Conservation (phyloP, 495 filamentous ascomycete species). For the Daldinia vernicosa region DNA sequence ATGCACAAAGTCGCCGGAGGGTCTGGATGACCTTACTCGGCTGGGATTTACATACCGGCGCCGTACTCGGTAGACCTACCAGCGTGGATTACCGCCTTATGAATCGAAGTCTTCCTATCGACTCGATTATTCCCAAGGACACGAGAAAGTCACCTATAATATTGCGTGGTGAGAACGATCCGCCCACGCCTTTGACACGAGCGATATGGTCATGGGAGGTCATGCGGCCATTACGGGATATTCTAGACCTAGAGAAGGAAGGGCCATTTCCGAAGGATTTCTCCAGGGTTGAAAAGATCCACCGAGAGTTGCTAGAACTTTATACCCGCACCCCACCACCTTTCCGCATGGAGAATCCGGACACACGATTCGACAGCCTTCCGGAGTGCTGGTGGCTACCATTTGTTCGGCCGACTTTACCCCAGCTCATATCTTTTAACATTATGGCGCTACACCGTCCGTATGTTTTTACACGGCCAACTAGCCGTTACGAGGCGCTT, state of each 20-base stretch:
- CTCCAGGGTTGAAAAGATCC: slow-evolving; percentile 61
- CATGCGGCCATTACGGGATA: slow-evolving; percentile 48
- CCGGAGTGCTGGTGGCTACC: slow-evolving; percentile 64
- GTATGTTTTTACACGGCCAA: slow-evolving; percentile 66
- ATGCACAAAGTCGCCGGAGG: slow-evolving; percentile 60
- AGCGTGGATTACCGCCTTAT: slow-evolving; percentile 58
- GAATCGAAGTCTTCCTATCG: slow-evolving; percentile 53
- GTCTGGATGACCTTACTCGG: slow-evolving; percentile 65
- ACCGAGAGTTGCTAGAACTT: slow-evolving; percentile 58
- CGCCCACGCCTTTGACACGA: slow-evolving; percentile 56
- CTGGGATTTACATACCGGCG: slow-evolving; percentile 68
- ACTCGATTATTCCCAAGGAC: slow-evolving; percentile 48
- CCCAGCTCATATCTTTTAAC: slow-evolving; percentile 60
- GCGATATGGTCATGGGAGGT: slow-evolving; percentile 49
- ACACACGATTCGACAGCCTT: slow-evolving; percentile 61
- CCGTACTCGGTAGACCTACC: slow-evolving; percentile 66
- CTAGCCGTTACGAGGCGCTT: slow-evolving; percentile 61
- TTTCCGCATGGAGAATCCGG: slow-evolving; percentile 62
- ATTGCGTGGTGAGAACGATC: slow-evolving; percentile 48
- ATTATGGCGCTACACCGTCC: slow-evolving; percentile 70
- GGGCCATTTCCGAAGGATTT: slow-evolving; percentile 63
- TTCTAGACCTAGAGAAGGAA: slow-evolving; percentile 60
- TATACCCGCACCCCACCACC: slow-evolving; percentile 59
- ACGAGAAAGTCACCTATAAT: slow-evolving; percentile 48
- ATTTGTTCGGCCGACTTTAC: slow-evolving; percentile 55